Evolutionary conservation across 495 filamentous ascomycete genomes (phyloP).

Genomic region (Talaromyces stipitatus): DNA sequence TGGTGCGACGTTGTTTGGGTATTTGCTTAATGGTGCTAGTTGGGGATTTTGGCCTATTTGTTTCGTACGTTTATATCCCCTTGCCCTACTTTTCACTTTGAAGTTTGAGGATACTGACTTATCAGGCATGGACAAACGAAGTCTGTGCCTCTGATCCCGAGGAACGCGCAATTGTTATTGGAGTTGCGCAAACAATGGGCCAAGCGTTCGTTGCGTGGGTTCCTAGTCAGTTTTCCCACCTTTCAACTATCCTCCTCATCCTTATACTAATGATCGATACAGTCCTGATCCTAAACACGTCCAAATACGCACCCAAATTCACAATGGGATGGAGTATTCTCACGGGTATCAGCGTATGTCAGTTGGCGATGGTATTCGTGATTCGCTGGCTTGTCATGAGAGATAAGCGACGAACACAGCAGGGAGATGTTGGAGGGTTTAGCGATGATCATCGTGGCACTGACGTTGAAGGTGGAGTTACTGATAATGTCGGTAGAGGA

Average conservation of each 20-base stretch:
- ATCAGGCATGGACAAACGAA: conserved; percentile 35
- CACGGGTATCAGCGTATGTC: background rate
- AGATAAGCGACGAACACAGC: background rate
- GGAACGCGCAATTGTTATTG: conserved; percentile 42
- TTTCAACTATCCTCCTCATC: background rate
- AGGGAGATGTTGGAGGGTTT: background rate
- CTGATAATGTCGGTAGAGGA: background rate
- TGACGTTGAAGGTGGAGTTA: background rate
- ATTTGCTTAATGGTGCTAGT: conserved; percentile 7
- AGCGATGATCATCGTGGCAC: background rate
- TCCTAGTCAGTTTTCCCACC: background rate
- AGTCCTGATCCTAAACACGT: conserved; percentile 5
- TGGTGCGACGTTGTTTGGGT: conserved; percentile 12
- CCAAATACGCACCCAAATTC: conserved; percentile 6
- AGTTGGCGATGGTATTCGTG: conserved; percentile 2
- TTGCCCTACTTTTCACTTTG: background rate
- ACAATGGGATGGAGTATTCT: conserved; percentile 5
- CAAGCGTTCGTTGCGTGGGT: conserved; percentile 6
- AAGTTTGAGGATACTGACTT: background rate
- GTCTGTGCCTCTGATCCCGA: conserved; percentile 44
- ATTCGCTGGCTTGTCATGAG: background rate
- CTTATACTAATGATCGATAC: background rate
- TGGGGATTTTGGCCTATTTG: conserved; percentile 6
- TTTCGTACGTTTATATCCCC: background rate
- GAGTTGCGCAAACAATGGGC: conserved; percentile 8